Conservation (phyloP, 208 protist species). For the Trypanosoma vivax region DNA sequence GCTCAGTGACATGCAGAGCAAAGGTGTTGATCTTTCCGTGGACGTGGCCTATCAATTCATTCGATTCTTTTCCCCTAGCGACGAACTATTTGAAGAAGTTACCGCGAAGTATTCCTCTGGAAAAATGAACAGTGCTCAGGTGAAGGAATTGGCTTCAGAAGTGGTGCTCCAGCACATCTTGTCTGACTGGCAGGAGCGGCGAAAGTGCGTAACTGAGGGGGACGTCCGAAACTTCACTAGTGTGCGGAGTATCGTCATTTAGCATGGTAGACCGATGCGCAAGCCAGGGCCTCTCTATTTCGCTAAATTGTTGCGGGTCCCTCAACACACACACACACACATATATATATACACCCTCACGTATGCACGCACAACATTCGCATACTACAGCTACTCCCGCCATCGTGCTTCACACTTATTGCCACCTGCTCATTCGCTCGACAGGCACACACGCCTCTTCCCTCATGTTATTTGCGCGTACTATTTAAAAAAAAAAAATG, state of each 20-base stretch:
- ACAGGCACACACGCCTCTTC: no score
- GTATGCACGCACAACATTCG: no score
- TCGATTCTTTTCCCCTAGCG: conserved; percentile 94
- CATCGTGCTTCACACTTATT: no score
- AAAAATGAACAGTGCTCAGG: conserved; percentile 66
- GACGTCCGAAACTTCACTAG: conserved; percentile 58
- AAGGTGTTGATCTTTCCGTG: conserved; percentile 89
- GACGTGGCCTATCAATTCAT: conserved; percentile 97
- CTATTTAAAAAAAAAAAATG: no score
- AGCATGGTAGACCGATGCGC: conserved; percentile 5
- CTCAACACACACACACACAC: no score
- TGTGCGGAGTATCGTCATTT: conserved; percentile 74
- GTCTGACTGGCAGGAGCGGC: conserved; percentile 50
- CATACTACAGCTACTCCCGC: no score
- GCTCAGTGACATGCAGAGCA: conserved; percentile 91
- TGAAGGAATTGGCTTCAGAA: conserved; percentile 73
- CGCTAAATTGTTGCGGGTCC: no score
- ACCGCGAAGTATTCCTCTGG: conserved; percentile 50
- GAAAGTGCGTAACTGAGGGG: conserved; percentile 59
- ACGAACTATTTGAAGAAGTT: conserved; percentile 87
- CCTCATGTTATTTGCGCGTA: no score
- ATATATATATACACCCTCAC: no score
- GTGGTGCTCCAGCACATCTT: conserved; percentile 60
- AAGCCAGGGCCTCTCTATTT: no score
- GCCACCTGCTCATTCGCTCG: no score